A percentile compares a stretch with the other conserved stretches of the same genome.
These are phyloP conservation scores for Agrocybe pediades DNA, from an alignment of 768 basidiomycete genomes.

Conservation along the genomic window DNA sequence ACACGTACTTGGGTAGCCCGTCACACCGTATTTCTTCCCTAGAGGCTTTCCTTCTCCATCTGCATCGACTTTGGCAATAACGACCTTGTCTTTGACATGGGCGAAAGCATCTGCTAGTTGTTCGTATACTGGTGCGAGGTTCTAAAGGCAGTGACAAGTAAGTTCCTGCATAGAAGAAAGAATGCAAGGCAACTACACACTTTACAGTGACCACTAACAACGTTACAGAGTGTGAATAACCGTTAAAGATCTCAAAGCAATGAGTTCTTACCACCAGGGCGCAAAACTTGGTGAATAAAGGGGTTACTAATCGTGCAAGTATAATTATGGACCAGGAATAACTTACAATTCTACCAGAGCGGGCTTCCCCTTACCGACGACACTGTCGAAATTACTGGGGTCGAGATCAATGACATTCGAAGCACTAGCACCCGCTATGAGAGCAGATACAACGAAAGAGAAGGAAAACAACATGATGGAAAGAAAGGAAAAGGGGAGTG, in stretches of 20 bases:
- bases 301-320: background rate
- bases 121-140: slow-evolving; percentile 86
- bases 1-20: slow-evolving; percentile 83
- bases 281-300: slow-evolving; percentile 63
- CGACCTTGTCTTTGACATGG: slow-evolving; percentile 76
- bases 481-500: slow-evolving; percentile 20
- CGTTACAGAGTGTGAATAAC: slow-evolving; percentile 7
- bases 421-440: slow-evolving; percentile 59
- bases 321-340: background rate
- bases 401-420: slow-evolving; percentile 86
- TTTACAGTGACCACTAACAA: slow-evolving; percentile 83
- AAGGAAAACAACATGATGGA: slow-evolving; percentile 61
- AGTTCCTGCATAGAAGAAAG: background rate
- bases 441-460: slow-evolving; percentile 54
- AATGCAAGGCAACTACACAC: slow-evolving; percentile 31
- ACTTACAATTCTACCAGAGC: slow-evolving; percentile 92
- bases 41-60: slow-evolving; percentile 82
- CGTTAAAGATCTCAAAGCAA: background rate
- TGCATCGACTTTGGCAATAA: slow-evolving; percentile 92
- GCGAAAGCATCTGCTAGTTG: slow-evolving; percentile 87
- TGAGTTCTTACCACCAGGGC: slow-evolving; percentile 77
- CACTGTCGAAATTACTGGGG: slow-evolving; percentile 71
- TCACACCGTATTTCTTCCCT: slow-evolving; percentile 78
- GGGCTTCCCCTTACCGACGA: slow-evolving; percentile 79
- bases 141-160: slow-evolving; percentile 42